Percentiles rank a stretch among this genome's conserved stretches.
phyloP scores from a whole-genome alignment of 768 basidiomycete species.

The Agaricus subrufescens region DNA sequence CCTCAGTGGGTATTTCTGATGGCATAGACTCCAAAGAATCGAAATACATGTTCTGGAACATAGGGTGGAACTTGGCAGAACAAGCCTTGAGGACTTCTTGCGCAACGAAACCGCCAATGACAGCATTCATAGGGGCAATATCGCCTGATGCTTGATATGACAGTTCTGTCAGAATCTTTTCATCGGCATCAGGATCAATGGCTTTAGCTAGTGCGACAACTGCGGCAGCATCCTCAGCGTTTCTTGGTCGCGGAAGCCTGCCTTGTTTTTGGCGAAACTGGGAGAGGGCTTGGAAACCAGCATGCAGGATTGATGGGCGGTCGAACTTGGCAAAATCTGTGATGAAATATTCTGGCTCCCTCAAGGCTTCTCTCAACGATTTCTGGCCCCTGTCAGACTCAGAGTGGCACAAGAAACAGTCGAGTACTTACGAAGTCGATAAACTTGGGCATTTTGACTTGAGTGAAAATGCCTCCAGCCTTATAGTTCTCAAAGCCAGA shows the following conservation, averaged over 20 bases:
- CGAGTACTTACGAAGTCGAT: constrained; percentile 76
- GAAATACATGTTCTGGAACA: constrained; percentile 93
- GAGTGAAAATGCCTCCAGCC: constrained; percentile 90
- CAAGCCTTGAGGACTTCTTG: constrained; percentile 97
- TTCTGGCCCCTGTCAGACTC: constrained; percentile 49
- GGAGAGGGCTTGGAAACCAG: constrained; percentile 91
- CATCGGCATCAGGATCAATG: constrained; percentile 69
- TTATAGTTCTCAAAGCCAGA: constrained; percentile 72
- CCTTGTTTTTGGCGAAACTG: constrained; percentile 62
- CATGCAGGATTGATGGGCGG: constrained; percentile 84
- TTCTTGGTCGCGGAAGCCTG: constrained; percentile 78
- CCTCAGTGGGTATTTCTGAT: constrained; percentile 64
- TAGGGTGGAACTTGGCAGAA: constrained; percentile 97
- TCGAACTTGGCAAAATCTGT: constrained; percentile 98
- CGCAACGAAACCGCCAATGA: constrained; percentile 95
- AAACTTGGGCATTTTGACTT: constrained; percentile 98
- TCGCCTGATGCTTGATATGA: constrained; percentile 91
- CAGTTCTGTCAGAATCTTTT: constrained; percentile 79
- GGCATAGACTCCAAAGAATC: constrained; percentile 97
- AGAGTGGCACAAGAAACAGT: not conserved
- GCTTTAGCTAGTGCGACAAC: constrained; percentile 78
- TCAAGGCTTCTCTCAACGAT: constrained; percentile 83
- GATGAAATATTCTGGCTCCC: constrained; percentile 81
- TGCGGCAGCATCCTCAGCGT: constrained; percentile 68
- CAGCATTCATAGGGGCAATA: constrained; percentile 84